Percentiles rank a stretch among this genome's conserved stretches.
Evolutionary conservation across 305 asterid genomes (phyloP).

Genomic region (Petunia hybrid): DNA sequence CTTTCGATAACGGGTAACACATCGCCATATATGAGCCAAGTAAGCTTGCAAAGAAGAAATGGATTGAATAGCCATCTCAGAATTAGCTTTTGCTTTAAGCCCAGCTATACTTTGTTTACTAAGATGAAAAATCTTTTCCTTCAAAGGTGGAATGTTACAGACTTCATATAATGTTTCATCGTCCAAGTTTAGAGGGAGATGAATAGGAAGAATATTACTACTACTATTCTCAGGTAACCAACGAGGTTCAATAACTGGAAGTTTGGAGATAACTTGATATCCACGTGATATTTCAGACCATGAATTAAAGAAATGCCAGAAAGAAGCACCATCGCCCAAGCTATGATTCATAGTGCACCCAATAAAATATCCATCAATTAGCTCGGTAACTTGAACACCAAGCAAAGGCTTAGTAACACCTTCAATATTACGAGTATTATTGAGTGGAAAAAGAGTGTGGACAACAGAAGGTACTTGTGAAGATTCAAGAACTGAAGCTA

Average conservation of each 20-base stretch:
- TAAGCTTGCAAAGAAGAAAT: conserved; percentile 25
- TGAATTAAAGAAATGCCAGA: conserved; percentile 63
- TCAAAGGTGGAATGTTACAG: not conserved
- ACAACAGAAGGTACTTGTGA: conserved; percentile 32
- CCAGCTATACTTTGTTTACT: conserved; percentile 7
- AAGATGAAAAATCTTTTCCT: conserved; percentile 24
- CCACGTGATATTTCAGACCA: conserved; percentile 65
- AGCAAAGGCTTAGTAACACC: conserved; percentile 52
- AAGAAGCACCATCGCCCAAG: conserved; percentile 46
- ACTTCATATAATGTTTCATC: not conserved
- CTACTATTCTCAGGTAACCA: conserved; percentile 29
- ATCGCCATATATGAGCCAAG: conserved; percentile 7
- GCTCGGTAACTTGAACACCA: conserved; percentile 51
- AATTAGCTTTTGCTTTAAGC: not conserved
- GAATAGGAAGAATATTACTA: not conserved
- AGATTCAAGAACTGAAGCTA: not conserved
- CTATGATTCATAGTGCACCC: conserved; percentile 51
- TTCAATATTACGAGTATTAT: conserved; percentile 34
- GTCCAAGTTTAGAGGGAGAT: not conserved
- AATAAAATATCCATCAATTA: conserved; percentile 55
- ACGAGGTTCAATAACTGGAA: conserved; percentile 50
- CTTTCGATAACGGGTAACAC: not conserved
- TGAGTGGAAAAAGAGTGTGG: conserved; percentile 41
- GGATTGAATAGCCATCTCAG: not conserved
- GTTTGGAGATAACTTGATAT: conserved; percentile 30